These are phyloP conservation scores for Amanita jacksonii DNA, from an alignment of 768 basidiomycete species.

Conservation along the genomic window DNA sequence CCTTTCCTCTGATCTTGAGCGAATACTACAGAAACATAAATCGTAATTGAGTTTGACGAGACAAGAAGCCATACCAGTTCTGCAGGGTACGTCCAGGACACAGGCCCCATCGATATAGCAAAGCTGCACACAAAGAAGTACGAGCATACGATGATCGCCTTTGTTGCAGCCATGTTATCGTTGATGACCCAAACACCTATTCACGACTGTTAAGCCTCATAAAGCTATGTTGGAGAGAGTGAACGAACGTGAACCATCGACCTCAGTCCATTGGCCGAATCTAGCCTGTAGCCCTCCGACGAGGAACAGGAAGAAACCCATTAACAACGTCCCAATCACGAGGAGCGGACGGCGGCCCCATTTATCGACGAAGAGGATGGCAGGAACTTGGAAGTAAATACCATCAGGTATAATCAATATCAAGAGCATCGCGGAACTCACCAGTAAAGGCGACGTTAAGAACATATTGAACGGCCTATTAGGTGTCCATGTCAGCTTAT, in stretches of 20 bases:
- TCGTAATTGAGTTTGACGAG: too few species aligned
- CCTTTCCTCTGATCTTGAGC: conserved; percentile 13
- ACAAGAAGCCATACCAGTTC: too few species aligned
- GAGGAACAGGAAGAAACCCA: conserved; percentile 72
- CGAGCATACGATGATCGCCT: conserved; percentile 66
- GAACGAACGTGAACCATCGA: conserved; percentile 27
- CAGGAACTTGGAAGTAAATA: too few species aligned
- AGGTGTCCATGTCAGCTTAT: too few species aligned
- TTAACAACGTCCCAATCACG: conserved; percentile 49
- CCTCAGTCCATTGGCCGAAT: conserved; percentile 52
- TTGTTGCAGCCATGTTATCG: conserved; percentile 45
- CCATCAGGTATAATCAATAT: too few species aligned
- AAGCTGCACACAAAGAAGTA: conserved; percentile 72
- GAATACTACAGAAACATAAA: too few species aligned
- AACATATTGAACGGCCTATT: conserved; percentile 63
- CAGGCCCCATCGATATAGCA: conserved; percentile 69
- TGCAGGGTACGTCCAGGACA: conserved; percentile 66
- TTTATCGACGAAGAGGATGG: conserved; percentile 59
- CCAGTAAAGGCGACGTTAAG: conserved; percentile 36
- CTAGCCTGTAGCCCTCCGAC: conserved; percentile 67
- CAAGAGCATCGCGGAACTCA: too few species aligned
- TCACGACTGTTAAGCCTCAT: too few species aligned
- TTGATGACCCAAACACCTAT: conserved; percentile 52
- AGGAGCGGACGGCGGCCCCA: conserved; percentile 78
- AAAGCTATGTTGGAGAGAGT: too few species aligned